A percentile compares a stretch with the other conserved stretches of the same genome.
phyloP scores from a whole-genome alignment of 164 flowering plant genomes.

The Berberis vulgaris region DNA sequence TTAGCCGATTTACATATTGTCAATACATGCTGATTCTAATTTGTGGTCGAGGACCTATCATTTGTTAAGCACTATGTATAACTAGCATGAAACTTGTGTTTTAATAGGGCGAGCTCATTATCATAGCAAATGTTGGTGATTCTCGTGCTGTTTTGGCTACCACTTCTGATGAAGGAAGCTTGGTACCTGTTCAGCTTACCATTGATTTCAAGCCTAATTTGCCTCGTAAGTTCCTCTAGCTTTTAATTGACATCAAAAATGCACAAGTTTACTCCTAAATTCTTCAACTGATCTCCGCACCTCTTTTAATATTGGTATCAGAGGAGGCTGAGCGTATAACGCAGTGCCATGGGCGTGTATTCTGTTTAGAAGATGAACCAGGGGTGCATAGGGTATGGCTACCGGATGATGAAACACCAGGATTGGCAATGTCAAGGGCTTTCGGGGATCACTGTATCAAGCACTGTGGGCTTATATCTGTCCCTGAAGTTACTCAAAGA shows the following conservation, averaged over 20 bases:
- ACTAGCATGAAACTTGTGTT: slow-evolving; percentile 10
- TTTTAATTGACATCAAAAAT: slow-evolving; percentile 45
- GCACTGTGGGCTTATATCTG: slow-evolving; percentile 71
- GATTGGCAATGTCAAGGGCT: slow-evolving; percentile 89
- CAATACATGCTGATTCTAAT: too few relatives aligned
- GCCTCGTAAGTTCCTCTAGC: slow-evolving; percentile 58
- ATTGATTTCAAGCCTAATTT: slow-evolving; percentile 76
- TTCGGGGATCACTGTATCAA: slow-evolving; percentile 83
- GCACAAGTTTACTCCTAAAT: slow-evolving; percentile 36
- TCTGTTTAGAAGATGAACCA: slow-evolving; percentile 71
- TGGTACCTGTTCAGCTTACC: slow-evolving; percentile 69
- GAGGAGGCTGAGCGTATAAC: slow-evolving; percentile 75
- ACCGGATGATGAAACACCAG: slow-evolving; percentile 63
- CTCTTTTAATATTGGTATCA: slow-evolving; percentile 20
- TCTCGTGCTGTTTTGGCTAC: slow-evolving; percentile 88
- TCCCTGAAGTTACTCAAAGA: slow-evolving; percentile 75
- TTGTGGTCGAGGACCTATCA: too few relatives aligned
- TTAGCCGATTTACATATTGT: too few relatives aligned
- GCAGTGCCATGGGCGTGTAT: slow-evolving; percentile 63
- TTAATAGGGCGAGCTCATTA: slow-evolving; percentile 52
- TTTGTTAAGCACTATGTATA: background rate
- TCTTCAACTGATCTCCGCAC: slow-evolving; percentile 1
- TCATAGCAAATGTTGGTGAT: slow-evolving; percentile 81
- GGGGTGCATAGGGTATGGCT: slow-evolving; percentile 81
- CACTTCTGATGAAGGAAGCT: slow-evolving; percentile 64